These are phyloP conservation scores for Petunia secreta DNA, from an alignment of 257 asterid genomes.

Conservation along the genomic window DNA sequence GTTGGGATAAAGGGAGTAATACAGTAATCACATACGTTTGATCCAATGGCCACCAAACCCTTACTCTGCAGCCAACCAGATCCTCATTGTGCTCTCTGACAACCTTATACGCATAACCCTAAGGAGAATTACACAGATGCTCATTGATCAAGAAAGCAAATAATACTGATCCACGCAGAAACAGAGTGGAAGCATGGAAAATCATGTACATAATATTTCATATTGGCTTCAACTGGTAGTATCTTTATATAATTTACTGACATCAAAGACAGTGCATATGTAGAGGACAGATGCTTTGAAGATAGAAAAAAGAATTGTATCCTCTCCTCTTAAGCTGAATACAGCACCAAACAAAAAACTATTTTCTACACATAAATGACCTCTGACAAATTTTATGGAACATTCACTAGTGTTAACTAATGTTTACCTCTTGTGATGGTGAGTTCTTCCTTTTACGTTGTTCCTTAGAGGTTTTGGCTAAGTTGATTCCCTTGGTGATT, in stretches of 20 bases:
- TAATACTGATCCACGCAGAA: not conserved
- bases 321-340: not conserved
- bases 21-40: constrained; percentile 36
- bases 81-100: constrained; percentile 28
- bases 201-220: constrained; percentile 12
- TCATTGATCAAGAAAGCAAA: constrained; percentile 7
- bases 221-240: constrained; percentile 4
- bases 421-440: constrained; percentile 20
- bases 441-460: constrained; percentile 25
- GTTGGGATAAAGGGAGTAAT: not conserved
- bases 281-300: not conserved
- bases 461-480: constrained; percentile 15
- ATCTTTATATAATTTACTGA: not conserved
- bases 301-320: not conserved
- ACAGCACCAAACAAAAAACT: not conserved
- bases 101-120: constrained; percentile 30
- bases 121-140: constrained; percentile 18
- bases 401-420: constrained; percentile 9
- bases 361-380: constrained; percentile 13
- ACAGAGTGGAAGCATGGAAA: not conserved
- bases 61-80: constrained; percentile 39
- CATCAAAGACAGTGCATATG: not conserved
- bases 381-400: not conserved
- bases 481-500: constrained; percentile 23
- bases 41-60: constrained; percentile 52